Conservation (phyloP, 1,284 basidiomycete genomes). For the Chalciporus sp. region DNA sequence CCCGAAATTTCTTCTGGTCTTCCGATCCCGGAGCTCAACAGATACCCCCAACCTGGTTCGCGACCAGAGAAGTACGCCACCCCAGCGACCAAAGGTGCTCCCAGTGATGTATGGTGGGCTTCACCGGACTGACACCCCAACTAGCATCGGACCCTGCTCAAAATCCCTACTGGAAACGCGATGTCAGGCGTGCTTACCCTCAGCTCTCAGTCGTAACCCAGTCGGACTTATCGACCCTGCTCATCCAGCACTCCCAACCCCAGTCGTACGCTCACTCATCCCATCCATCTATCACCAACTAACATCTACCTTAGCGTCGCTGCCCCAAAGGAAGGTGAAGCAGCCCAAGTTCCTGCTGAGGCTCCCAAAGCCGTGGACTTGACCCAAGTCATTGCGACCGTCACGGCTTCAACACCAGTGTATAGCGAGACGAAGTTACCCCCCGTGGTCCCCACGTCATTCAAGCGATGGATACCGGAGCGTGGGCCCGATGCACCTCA, state of each 20-base stretch:
- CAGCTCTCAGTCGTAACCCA: constrained; percentile 85
- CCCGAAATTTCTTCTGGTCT: constrained; percentile 92
- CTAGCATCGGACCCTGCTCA: constrained; percentile 79
- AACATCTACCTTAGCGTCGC: constrained; percentile 48
- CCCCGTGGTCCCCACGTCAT: constrained; percentile 63
- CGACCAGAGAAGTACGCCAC: constrained; percentile 85
- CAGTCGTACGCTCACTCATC: constrained; percentile 53
- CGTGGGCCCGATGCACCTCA: constrained; percentile 73
- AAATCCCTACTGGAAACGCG: constrained; percentile 94
- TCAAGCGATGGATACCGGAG: constrained; percentile 73
- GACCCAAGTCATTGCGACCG: constrained; percentile 68
- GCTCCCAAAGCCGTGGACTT: constrained; percentile 55
- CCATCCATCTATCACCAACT: constrained; percentile 1
- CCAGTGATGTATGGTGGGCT: constrained; percentile 4
- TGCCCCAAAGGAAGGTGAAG: constrained; percentile 51
- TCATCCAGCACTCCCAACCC: constrained; percentile 77
- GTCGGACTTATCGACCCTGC: constrained; percentile 75
- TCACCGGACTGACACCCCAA: constrained; percentile 6
- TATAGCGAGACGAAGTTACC: constrained; percentile 73
- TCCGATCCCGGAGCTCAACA: constrained; percentile 73
- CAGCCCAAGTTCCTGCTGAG: constrained; percentile 50
- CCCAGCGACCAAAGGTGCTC: constrained; percentile 83
- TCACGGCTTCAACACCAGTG: constrained; percentile 60
- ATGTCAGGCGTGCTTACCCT: constrained; percentile 90
- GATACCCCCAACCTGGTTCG: constrained; percentile 86